phyloP scores from a whole-genome alignment of 768 basidiomycete genomes.

The Tubosaeta brunneosetosa region DNA sequence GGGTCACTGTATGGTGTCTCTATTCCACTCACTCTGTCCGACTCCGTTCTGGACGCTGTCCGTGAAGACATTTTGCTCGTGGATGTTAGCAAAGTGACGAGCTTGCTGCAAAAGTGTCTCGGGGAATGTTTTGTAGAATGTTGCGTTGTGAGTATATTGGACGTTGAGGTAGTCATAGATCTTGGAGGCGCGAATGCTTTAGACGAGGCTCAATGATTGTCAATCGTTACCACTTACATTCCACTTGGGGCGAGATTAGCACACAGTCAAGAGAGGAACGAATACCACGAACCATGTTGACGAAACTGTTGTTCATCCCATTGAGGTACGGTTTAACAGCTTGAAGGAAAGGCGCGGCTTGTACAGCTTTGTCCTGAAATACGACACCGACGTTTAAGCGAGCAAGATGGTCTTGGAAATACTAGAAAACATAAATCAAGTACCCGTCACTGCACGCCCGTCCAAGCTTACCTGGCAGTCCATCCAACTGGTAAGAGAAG shows the following conservation, averaged over 20 bases:
- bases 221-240: slow-evolving; percentile 48
- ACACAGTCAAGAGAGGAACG: neutral
- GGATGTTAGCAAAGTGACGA: slow-evolving; percentile 69
- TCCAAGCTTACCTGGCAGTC: slow-evolving; percentile 41
- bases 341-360: slow-evolving; percentile 62
- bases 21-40: slow-evolving; percentile 60
- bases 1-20: neutral
- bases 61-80: slow-evolving; percentile 72
- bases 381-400: slow-evolving; percentile 23
- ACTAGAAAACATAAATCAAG: slow-evolving; percentile 10
- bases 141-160: slow-evolving; percentile 74
- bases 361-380: slow-evolving; percentile 54
- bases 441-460: neutral
- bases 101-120: slow-evolving; percentile 67
- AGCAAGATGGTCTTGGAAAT: slow-evolving; percentile 23
- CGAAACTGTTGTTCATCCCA: slow-evolving; percentile 55
- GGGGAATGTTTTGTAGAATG: slow-evolving; percentile 68
- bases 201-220: neutral
- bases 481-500: slow-evolving; percentile 78
- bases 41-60: slow-evolving; percentile 52
- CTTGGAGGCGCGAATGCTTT: slow-evolving; percentile 30
- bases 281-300: slow-evolving; percentile 54
- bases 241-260: slow-evolving; percentile 44
- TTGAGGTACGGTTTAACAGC: slow-evolving; percentile 63
- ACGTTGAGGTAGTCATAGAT: slow-evolving; percentile 76